phyloP scores from a whole-genome alignment of 306 rosid genomes.

The Rosa multiflora region DNA sequence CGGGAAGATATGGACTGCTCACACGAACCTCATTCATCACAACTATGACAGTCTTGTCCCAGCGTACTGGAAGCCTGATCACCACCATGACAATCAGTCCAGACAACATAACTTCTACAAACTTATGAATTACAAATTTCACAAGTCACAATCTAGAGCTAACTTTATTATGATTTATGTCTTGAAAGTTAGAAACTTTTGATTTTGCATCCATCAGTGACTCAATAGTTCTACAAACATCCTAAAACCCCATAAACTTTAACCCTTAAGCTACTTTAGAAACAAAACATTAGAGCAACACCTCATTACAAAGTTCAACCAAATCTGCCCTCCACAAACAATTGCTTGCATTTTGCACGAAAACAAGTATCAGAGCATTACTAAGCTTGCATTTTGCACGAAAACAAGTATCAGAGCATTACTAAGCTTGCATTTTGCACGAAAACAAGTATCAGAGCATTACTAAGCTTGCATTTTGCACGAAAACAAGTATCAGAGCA shows the following conservation, averaged over 20 bases:
- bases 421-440: no score
- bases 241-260: background rate
- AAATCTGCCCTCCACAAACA: background rate
- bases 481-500: background rate
- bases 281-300: no score
- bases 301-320: background rate
- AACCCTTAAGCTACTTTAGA: background rate
- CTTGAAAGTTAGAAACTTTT: no score
- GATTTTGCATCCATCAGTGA: background rate
- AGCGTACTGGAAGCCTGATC: conserved; percentile 94
- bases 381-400: no score
- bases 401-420: background rate
- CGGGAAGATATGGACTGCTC: conserved; percentile 83
- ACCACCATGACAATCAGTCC: conserved; percentile 19
- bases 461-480: no score
- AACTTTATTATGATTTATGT: background rate
- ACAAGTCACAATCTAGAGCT: background rate
- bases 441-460: background rate
- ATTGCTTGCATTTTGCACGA: background rate
- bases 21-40: conserved; percentile 97
- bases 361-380: background rate
- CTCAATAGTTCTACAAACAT: background rate
- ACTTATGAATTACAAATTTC: background rate
- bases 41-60: conserved; percentile 96
- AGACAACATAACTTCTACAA: background rate